Base-by-base conservation (phyloP, 371 early-diverging fungal species). In the Mucor racemosus region DNA sequence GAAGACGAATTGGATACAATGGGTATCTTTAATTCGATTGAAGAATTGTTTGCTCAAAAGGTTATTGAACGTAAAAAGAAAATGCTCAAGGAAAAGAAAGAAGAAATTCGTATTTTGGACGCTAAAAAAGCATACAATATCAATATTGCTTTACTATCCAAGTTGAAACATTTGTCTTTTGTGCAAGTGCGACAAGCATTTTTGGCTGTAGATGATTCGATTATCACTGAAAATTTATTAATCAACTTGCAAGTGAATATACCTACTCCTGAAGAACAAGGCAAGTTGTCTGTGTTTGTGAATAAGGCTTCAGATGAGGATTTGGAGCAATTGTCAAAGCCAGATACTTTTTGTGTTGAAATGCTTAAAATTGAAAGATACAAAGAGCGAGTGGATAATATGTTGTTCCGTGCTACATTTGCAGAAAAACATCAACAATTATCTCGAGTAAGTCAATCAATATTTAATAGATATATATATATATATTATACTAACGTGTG, bases 321-420 rank as follows among this genome's bases (percentile, higher is more conserved):
- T 40, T 71, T 86, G 58, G 77, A 81, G 59, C 84, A 81, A 7
- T 77, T 97, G 21, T 87, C 92, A n/a, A 74, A 84, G 31, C 88
- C 97, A 3, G 97, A 97, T 53, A 80, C 85, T 21, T 97, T 97
- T 79, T 87, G 94, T 68, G 79, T 90, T 7, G 94, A 95, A 87
- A 90, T 95, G 74, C 88, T 95, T 79, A 86, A 90, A 75, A 85
- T 97, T 31, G 88, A 92, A 63, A 88, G 93, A 14, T 94, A 87
- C 74, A 92, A 93, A 62, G 89, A 90, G 57, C 85, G 94, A 13
- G 74, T 97, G 17, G 88, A 91, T 7, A 85, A 84, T 31, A 90
- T 96, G 71, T 72, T 86, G 15, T 94, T 91, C 71, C 88, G 92
- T 72, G 71, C 81, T n/a, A 88, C 88, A n/a, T 95, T 93, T 82